These are phyloP conservation scores for Neopestalotiopsis sp. DNA, from an alignment of 2,329 filamentous ascomycete species.

Conservation along the genomic window DNA sequence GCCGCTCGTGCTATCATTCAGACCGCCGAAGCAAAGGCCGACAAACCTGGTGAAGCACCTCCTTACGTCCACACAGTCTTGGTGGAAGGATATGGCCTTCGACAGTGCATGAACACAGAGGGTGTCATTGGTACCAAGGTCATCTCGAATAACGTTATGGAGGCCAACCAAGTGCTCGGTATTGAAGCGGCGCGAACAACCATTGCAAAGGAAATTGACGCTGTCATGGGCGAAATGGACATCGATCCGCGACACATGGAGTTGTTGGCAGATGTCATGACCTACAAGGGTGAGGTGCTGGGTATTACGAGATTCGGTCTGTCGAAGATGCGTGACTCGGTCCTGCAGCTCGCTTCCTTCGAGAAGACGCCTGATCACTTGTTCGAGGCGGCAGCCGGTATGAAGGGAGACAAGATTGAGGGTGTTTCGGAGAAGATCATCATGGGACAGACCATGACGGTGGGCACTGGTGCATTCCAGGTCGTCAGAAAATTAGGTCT, in stretches of 20 bases:
- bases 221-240: constrained; percentile 91
- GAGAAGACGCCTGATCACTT: constrained; percentile 98
- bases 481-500: constrained; percentile 81
- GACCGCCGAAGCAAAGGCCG: constrained; percentile 66
- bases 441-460: constrained; percentile 91
- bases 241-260: constrained; percentile 99
- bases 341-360: constrained; percentile 92
- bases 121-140: constrained; percentile 82
- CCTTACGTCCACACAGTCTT: constrained; percentile 65
- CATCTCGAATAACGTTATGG: constrained; percentile 87
- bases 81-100: constrained; percentile 93
- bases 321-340: constrained; percentile 93
- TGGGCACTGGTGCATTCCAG: constrained; percentile 92
- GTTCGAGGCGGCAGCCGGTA: constrained; percentile 90
- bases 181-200: constrained; percentile 93
- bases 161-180: constrained; percentile 84
- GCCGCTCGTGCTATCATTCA: constrained; percentile 89
- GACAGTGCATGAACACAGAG: constrained; percentile 89
- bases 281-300: constrained; percentile 95
- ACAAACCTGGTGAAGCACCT: constrained; percentile 11
- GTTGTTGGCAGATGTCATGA: constrained; percentile 97
- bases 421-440: constrained; percentile 98
- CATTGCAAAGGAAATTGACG: constrained; percentile 85
- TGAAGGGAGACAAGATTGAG: constrained; percentile 91
- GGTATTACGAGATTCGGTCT: constrained; percentile 97